A percentile compares a stretch with the other conserved stretches of the same genome.
phyloP scores from a whole-genome alignment of 352 stramenopile genomes.

The Hyaloperonospora arabidopsidis region DNA sequence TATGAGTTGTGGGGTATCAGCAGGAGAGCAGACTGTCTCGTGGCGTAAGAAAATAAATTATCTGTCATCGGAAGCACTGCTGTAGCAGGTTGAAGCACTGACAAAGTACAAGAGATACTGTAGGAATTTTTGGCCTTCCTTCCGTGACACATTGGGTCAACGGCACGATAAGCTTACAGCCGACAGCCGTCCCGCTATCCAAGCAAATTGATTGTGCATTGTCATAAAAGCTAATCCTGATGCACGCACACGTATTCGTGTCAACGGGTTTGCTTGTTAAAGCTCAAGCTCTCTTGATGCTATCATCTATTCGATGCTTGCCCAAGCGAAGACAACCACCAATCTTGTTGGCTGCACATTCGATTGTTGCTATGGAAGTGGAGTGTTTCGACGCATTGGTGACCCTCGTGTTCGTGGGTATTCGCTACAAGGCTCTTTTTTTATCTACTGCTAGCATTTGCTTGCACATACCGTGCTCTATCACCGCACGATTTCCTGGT shows the following conservation, averaged over 20 bases:
- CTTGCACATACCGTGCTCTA: conserved; percentile 74
- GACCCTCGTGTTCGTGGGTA: conserved; percentile 67
- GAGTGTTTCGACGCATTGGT: conserved; percentile 46
- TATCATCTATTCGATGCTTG: conserved; percentile 34
- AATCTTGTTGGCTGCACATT: conserved; percentile 26
- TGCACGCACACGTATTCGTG: conserved; percentile 41
- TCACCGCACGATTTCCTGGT: conserved; percentile 59
- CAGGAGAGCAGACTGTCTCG: conserved; percentile 71
- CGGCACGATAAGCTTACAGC: conserved; percentile 57
- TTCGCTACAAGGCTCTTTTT: conserved; percentile 31
- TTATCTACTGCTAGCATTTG: conserved; percentile 26
- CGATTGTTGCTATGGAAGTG: conserved; percentile 47
- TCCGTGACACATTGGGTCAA: conserved; percentile 34
- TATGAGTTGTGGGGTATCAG: conserved; percentile 77
- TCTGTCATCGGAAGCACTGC: conserved; percentile 64
- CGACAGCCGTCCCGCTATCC: conserved; percentile 74
- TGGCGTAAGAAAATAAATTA: conserved; percentile 73
- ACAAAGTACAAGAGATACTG: no score
- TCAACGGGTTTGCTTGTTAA: conserved; percentile 50
- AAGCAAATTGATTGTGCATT: conserved; percentile 72
- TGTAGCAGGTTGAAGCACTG: conserved; percentile 57
- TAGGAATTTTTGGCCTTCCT: no score
- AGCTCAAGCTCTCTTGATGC: conserved; percentile 53
- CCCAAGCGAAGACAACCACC: conserved; percentile 2
- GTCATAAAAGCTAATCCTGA: conserved; percentile 53